A percentile compares a stretch with the other conserved stretches of the same genome.
Evolutionary conservation across 2,329 filamentous ascomycete genomes (phyloP).

Genomic region (Aureobasidium pullulans): DNA sequence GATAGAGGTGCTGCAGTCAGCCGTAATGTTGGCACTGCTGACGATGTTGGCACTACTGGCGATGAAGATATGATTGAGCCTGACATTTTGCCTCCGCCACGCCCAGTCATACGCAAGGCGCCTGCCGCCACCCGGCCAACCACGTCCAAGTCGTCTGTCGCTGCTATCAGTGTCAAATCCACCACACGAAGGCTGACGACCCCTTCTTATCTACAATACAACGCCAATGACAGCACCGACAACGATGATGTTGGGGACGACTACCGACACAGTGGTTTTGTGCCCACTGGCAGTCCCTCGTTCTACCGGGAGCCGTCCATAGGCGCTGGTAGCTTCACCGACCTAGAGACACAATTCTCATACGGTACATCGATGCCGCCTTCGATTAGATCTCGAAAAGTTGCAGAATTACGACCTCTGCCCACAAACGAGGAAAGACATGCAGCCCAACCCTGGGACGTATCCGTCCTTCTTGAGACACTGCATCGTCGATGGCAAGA

Average conservation of each 20-base stretch:
- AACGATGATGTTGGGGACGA: neutral
- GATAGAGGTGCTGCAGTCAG: conserved; percentile 8
- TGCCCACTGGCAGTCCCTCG: neutral
- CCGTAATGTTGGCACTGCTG: neutral
- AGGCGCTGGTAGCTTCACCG: conserved; percentile 10
- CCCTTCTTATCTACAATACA: neutral
- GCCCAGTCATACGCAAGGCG: neutral
- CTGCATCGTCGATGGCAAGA: conserved; percentile 11
- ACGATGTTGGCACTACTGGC: too few relatives aligned
- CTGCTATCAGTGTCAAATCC: neutral
- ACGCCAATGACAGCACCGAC: neutral
- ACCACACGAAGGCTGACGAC: neutral
- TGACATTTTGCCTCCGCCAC: neutral
- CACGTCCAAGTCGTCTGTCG: neutral
- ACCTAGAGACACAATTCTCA: conserved; percentile 12
- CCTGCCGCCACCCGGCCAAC: neutral
- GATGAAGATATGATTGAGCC: conserved; percentile 37
- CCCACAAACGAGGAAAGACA: conserved; percentile 14
- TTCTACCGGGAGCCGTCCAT: neutral
- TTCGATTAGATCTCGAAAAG: conserved; percentile 1
- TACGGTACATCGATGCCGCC: conserved; percentile 5
- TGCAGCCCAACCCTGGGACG: conserved; percentile 14
- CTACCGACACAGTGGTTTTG: neutral
- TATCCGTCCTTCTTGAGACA: conserved; percentile 14
- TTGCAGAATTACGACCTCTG: conserved; percentile 11